phyloP scores from a whole-genome alignment of 257 asterid species.

The Solanum piurae region DNA sequence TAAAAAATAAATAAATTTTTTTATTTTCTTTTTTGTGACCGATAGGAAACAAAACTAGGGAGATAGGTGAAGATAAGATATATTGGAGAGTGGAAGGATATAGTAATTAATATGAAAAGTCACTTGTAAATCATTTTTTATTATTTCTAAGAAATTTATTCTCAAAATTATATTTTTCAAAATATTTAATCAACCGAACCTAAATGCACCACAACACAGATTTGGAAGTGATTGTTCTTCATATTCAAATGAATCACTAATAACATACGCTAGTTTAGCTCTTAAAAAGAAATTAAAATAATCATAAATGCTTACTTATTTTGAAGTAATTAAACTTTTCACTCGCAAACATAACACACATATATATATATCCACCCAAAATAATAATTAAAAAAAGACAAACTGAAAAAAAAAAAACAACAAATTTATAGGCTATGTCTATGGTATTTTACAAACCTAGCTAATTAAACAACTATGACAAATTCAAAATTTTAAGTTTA shows the following conservation, averaged over 20 bases:
- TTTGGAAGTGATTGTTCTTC: background rate
- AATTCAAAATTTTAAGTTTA: background rate
- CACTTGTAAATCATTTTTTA: too few species aligned
- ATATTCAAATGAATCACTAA: background rate
- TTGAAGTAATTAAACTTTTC: background rate
- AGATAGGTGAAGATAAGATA: too few species aligned
- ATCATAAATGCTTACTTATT: background rate
- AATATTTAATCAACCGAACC: background rate
- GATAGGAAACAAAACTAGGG: too few species aligned
- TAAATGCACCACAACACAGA: background rate
- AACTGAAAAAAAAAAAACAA: background rate
- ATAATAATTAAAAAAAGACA: too few species aligned
- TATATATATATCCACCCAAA: background rate
- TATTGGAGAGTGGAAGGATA: background rate
- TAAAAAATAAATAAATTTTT: too few species aligned
- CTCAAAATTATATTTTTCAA: too few species aligned
- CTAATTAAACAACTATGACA: fast-evolving
- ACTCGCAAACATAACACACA: background rate
- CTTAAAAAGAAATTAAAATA: background rate
- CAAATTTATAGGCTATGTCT: background rate
- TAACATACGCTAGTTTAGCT: background rate
- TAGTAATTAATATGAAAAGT: too few species aligned
- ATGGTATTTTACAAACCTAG: background rate
- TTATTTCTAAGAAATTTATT: background rate
- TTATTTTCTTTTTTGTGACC: too few species aligned